Conservation (phyloP, 441 rosid species). For the Geranium incanum region DNA sequence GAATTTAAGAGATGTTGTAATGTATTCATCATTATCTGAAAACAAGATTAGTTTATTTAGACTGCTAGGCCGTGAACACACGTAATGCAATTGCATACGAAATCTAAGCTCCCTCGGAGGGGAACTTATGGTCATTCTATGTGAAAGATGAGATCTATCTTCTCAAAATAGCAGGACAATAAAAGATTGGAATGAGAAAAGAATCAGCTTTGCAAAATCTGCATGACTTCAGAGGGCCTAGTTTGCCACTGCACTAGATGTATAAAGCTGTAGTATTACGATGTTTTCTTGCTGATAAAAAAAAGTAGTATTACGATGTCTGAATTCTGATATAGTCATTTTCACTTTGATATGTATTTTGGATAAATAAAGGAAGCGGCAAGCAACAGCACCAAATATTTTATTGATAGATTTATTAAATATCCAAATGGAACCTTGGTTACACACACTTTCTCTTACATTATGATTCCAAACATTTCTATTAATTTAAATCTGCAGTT, state of each 20-base stretch:
- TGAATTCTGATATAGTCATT: no score
- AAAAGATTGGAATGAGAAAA: background rate
- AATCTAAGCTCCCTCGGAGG: background rate
- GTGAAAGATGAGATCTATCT: background rate
- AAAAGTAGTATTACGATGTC: no score
- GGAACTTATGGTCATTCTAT: background rate
- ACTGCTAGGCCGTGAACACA: background rate
- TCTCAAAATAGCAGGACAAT: background rate
- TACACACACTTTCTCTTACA: background rate
- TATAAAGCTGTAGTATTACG: no score
- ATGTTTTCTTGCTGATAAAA: no score
- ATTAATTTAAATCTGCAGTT: background rate
- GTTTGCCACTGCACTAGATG: background rate
- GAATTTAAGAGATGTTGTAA: background rate
- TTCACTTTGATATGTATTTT: no score
- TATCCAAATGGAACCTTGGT: background rate
- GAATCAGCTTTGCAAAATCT: background rate
- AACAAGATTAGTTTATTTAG: background rate
- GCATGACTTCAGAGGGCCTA: background rate
- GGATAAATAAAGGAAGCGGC: no score
- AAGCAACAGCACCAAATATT: background rate
- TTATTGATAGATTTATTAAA: no score
- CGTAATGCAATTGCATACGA: background rate
- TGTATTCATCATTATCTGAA: background rate
- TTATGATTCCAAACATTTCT: background rate